Evolutionary conservation across 2,329 filamentous ascomycete genomes (phyloP), one percentile per base, ranked within the genome.

Genomic region (Sporothrix pseudoabietina): DNA sequence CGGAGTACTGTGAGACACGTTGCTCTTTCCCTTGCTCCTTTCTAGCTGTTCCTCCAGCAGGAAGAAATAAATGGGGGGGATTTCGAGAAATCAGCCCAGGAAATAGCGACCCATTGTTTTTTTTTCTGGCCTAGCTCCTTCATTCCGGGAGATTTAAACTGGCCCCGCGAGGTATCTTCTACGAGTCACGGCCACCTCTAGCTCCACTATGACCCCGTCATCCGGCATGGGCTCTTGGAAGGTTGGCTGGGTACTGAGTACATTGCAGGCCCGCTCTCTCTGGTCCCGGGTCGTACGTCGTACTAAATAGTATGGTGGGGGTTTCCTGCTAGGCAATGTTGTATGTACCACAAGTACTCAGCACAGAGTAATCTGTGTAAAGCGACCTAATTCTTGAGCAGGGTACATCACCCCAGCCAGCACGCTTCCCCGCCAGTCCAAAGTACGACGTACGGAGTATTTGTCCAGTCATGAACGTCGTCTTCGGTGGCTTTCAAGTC

Each of bases 81-180:
- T n/a, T 52, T 14, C 9, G n/a, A 68, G 73, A 61, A 65, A 71
- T 71, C 72, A 74, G 69, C 63, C 69, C 44, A 73, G 72, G 52
- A 73, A 74, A 49, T 71, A 41, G 44, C 66, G 73, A 22, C 55
- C 73, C 76, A 75, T 63, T 66, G 54, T 41, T 61, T 59, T 72
- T 69, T 26, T 35, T 71, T 74, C 26, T 7, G 65, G 74, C n/a
- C 71, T 77, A 77, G 75, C 71, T 1, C 47, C 3, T 57, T 74
- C 68, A 75, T 76, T 76, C 75, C 76, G 73, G 76, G 73, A 75
- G 72, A 75, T 76, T 77, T 75, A 75, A 72, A 74, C 69, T 74
- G 74, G 69, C 61, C 66, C 74, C 74, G 57, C 16, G 59, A 75
- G 16, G 66, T 76, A 75, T 71, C 66, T 35, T 39, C 52, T 76